Evolutionary conservation across 495 filamentous ascomycete genomes (phyloP).

Genomic region (Eremomyces bilateralis): DNA sequence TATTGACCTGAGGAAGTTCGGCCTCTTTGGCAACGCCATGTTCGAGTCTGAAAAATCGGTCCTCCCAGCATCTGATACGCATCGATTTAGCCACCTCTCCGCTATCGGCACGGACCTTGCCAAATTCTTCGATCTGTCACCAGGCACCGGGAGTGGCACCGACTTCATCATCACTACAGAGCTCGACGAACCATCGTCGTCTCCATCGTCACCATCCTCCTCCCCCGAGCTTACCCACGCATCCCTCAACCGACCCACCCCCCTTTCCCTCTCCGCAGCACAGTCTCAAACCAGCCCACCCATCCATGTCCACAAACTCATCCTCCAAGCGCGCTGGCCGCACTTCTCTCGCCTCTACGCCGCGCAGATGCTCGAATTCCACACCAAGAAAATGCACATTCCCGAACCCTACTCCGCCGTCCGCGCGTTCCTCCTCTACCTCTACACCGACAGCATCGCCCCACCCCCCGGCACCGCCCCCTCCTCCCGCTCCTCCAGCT

Average conservation of each 20-base stretch:
- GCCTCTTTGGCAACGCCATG: conserved; percentile 59
- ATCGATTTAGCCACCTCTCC: conserved; percentile 25
- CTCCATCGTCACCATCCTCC: conserved; percentile 20
- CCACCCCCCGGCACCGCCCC: conserved; percentile 29
- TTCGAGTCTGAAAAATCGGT: conserved; percentile 22
- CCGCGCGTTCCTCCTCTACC: conserved; percentile 81
- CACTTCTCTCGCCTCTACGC: conserved; percentile 83
- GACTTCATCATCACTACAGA: conserved; percentile 76
- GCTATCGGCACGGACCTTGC: conserved; percentile 67
- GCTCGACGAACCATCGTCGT: conserved; percentile 32
- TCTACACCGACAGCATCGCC: conserved; percentile 86
- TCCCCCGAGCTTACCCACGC: conserved; percentile 16
- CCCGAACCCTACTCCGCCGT: conserved; percentile 90
- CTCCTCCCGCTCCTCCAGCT: too few species aligned
- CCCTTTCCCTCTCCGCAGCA: conserved; percentile 16
- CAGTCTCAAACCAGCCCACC: conserved; percentile 19
- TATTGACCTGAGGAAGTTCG: conserved; percentile 70
- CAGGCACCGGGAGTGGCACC: conserved; percentile 56
- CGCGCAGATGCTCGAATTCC: conserved; percentile 89
- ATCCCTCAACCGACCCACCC: too few species aligned
- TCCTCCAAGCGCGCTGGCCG: conserved; percentile 85
- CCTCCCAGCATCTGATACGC: conserved; percentile 27
- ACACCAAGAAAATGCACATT: conserved; percentile 91
- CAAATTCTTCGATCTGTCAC: conserved; percentile 59
- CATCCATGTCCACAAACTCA: conserved; percentile 83